These are phyloP conservation scores for Linnemannia schmuckeri DNA, from an alignment of 192 early-diverging fungal genomes.

Conservation along the genomic window DNA sequence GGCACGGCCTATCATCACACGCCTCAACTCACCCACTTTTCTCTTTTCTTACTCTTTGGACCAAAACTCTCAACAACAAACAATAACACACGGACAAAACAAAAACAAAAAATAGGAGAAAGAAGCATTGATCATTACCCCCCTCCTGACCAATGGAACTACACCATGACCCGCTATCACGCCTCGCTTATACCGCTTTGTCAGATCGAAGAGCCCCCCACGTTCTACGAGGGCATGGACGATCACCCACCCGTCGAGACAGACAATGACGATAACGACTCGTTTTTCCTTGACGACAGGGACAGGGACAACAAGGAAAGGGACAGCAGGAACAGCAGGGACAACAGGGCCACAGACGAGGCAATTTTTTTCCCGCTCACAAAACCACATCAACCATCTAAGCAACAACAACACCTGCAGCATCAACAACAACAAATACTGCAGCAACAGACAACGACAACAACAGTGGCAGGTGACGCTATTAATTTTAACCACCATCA, in stretches of 20 bases:
- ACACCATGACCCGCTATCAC: conserved; percentile 56
- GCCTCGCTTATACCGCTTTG: conserved; percentile 52
- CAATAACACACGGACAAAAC: background rate
- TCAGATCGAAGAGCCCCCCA: conserved; percentile 46
- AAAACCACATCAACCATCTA: conserved; percentile 39
- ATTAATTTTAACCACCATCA: background rate
- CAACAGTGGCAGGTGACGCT: conserved; percentile 9
- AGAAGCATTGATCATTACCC: conserved; percentile 44
- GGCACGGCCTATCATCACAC: background rate
- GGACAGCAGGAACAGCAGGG: conserved; percentile 21
- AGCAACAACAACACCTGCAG: conserved; percentile 14
- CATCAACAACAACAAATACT: background rate
- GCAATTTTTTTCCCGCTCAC: conserved; percentile 7
- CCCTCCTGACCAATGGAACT: conserved; percentile 54
- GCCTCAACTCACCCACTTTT: background rate
- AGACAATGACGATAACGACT: conserved; percentile 13
- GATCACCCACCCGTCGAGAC: conserved; percentile 21
- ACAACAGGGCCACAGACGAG: conserved; percentile 16
- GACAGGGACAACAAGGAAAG: conserved; percentile 4
- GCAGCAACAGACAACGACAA: conserved; percentile 7
- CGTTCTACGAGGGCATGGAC: conserved; percentile 47
- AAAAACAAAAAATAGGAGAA: conserved; percentile 44
- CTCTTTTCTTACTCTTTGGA: background rate
- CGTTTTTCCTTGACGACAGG: conserved; percentile 15
- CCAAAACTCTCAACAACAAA: background rate